These are phyloP conservation scores for Marasmius sp. DNA, from an alignment of 1,284 basidiomycete species.

Conservation along the genomic window DNA sequence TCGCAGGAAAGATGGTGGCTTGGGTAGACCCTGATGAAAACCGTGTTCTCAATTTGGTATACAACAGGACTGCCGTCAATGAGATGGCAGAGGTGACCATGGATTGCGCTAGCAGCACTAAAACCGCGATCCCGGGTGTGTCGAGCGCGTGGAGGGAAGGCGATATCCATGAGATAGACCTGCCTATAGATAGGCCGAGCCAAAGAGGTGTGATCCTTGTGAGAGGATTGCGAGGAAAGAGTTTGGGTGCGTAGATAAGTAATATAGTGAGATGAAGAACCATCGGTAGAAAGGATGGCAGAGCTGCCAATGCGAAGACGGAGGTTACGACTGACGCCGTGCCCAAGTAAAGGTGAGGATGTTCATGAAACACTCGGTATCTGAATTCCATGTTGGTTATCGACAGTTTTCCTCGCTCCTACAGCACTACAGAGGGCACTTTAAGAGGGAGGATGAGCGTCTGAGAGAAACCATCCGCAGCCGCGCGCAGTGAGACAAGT, in stretches of 20 bases:
- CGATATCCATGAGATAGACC: slow-evolving; percentile 44
- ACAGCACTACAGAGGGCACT: neutral
- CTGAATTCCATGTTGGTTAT: neutral
- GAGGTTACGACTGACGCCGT: slow-evolving; percentile 35
- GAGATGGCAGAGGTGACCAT: slow-evolving; percentile 45
- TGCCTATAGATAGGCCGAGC: slow-evolving; percentile 43
- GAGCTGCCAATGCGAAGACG: slow-evolving; percentile 45
- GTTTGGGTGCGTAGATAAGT: slow-evolving; percentile 48
- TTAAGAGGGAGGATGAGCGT: neutral
- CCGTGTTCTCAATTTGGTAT: slow-evolving; percentile 34
- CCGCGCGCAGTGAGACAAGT: neutral
- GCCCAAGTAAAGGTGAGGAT: slow-evolving; percentile 40
- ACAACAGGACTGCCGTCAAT: slow-evolving; percentile 37
- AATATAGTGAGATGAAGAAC: slow-evolving; percentile 46
- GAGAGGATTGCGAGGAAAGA: slow-evolving; percentile 36
- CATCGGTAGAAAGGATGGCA: slow-evolving; percentile 52
- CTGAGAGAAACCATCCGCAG: neutral
- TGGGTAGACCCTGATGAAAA: slow-evolving; percentile 38
- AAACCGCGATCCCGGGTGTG: slow-evolving; percentile 45
- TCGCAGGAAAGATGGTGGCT: slow-evolving; percentile 59
- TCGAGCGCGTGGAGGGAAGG: slow-evolving; percentile 60
- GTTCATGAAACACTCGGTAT: slow-evolving; percentile 29
- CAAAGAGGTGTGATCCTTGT: slow-evolving; percentile 36
- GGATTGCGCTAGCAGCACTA: slow-evolving; percentile 41
- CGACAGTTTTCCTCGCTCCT: neutral